These are phyloP conservation scores for Komagataella kurtzmanii DNA, from an alignment of 805 yeast species.

Conservation along the genomic window DNA sequence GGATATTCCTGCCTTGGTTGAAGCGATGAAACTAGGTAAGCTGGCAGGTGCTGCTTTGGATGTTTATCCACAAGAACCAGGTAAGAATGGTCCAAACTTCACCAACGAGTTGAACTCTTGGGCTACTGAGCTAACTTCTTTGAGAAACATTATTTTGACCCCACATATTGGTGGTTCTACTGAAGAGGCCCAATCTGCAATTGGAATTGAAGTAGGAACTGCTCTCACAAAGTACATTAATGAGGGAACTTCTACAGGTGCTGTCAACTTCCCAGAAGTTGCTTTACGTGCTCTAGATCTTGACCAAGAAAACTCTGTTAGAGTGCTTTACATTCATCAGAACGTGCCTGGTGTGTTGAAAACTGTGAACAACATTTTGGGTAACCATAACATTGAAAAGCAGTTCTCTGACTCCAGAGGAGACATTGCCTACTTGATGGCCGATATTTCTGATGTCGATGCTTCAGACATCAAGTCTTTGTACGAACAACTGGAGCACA, in stretches of 20 bases:
- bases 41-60: conserved; percentile 96
- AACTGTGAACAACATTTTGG: conserved; percentile 90
- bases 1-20: conserved; percentile 86
- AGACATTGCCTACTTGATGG: conserved; percentile 94
- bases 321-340: conserved; percentile 92
- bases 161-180: conserved; percentile 99
- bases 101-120: conserved; percentile 63
- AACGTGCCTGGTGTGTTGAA: conserved; percentile 98
- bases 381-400: conserved; percentile 91
- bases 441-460: conserved; percentile 84
- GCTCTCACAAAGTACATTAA: conserved; percentile 84
- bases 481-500: conserved; percentile 74
- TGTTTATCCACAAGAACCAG: conserved; percentile 95
- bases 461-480: conserved; percentile 71
- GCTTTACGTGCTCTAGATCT: conserved; percentile 75
- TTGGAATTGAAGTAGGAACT: conserved; percentile 88
- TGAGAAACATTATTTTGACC: conserved; percentile 82
- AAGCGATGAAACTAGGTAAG: conserved; percentile 86
- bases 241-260: conserved; percentile 90
- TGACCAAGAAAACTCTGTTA: conserved; percentile 78
- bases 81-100: conserved; percentile 87
- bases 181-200: conserved; percentile 96
- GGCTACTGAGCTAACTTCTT: conserved; percentile 67
- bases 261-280: conserved; percentile 99
- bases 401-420: conserved; percentile 97